These are phyloP conservation scores for Candida xiaguanensis DNA, from an alignment of 805 yeast species.

Conservation along the genomic window DNA sequence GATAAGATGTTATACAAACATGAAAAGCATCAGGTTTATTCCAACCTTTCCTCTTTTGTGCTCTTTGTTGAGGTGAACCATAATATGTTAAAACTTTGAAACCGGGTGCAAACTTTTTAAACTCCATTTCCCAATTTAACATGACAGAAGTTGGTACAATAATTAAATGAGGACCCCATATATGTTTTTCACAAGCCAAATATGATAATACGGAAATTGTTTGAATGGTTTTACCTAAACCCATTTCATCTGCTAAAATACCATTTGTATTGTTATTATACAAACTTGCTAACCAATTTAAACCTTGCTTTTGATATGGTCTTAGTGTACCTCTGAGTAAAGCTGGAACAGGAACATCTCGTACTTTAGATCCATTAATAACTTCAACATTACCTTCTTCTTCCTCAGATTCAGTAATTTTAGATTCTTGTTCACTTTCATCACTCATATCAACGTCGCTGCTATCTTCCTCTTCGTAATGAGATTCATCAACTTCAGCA, in stretches of 20 bases:
- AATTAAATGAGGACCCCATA: conserved; percentile 98
- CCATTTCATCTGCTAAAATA: conserved; percentile 98
- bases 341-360: conserved; percentile 75
- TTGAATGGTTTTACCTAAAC: conserved; percentile 94
- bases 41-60: conserved; percentile 96
- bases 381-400: conserved; percentile 24
- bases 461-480: conserved; percentile 7
- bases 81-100: conserved; percentile 92
- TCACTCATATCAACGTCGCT: conserved; percentile 8
- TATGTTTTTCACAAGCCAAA: conserved; percentile 87
- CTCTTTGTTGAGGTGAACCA: conserved; percentile 96
- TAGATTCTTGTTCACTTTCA: conserved; percentile 14
- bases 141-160: conserved; percentile 97
- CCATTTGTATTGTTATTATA: conserved; percentile 94
- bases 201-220: conserved; percentile 84
- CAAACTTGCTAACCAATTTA: conserved; percentile 94
- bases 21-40: conserved; percentile 94
- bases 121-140: conserved; percentile 99
- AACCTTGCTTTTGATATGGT: conserved; percentile 91
- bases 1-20: conserved; percentile 95
- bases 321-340: conserved; percentile 78
- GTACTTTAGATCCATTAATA: conserved; percentile 39
- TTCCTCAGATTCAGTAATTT: conserved; percentile 11
- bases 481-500: conserved; percentile 5
- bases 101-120: conserved; percentile 97